These are phyloP conservation scores for Mortierella sp. DNA, from an alignment of 371 early-diverging fungal species.

Conservation along the genomic window DNA sequence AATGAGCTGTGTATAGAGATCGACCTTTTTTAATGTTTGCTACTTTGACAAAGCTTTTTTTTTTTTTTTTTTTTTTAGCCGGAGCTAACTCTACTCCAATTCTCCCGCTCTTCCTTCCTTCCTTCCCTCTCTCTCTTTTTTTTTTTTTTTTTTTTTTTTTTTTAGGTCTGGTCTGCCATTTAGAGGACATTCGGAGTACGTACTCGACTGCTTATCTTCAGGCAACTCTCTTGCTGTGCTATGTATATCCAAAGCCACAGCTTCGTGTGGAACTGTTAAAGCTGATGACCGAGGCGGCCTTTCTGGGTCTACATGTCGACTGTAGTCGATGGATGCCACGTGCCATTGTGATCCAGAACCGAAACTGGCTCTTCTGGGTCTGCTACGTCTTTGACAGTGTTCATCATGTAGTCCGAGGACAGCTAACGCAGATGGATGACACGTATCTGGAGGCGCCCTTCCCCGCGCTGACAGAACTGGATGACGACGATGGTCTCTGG, in stretches of 20 bases:
- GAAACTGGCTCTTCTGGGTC: conserved; percentile 46
- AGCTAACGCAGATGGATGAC: conserved; percentile 42
- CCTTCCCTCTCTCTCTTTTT: not conserved
- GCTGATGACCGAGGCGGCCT: conserved; percentile 27
- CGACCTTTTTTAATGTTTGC: no score
- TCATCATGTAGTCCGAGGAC: conserved; percentile 38
- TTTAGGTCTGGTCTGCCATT: conserved; percentile 12
- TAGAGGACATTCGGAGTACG: conserved; percentile 40
- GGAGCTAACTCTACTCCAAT: no score
- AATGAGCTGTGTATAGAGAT: not conserved
- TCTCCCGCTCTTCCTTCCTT: not conserved
- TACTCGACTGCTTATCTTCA: conserved; percentile 38
- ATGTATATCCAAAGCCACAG: conserved; percentile 34
- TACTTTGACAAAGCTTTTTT: no score
- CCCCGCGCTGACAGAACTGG: conserved; percentile 39
- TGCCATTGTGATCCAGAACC: conserved; percentile 35
- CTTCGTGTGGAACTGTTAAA: conserved; percentile 36
- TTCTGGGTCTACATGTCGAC: conserved; percentile 40
- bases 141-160: conserved; percentile 7
- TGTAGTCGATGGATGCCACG: conserved; percentile 44
- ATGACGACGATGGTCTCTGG: conserved; percentile 44
- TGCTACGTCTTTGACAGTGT: conserved; percentile 42
- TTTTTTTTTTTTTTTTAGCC: not conserved
- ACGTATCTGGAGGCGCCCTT: conserved; percentile 34
- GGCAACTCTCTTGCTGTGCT: conserved; percentile 33